phyloP scores from a whole-genome alignment of 1,284 basidiomycete genomes.

The Ustanciosporium gigantosporum region DNA sequence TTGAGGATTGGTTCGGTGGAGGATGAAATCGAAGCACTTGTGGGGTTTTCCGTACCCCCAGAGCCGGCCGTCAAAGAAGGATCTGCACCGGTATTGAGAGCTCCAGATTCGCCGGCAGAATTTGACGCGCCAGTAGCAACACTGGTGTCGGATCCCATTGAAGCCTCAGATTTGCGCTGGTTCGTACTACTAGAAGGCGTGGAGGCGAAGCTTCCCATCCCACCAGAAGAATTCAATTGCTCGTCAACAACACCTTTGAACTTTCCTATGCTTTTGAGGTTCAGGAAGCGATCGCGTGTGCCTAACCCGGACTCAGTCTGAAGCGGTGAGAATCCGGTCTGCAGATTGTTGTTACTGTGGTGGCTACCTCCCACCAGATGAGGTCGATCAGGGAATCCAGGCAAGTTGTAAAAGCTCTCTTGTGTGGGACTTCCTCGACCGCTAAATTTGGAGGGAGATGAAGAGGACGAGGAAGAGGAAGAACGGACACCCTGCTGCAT shows the following conservation, averaged over 20 bases:
- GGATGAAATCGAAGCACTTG: no score
- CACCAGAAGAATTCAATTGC: slow-evolving; percentile 38
- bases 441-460: no score
- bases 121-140: background rate
- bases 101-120: slow-evolving; percentile 31
- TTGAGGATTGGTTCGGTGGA: no score
- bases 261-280: slow-evolving; percentile 32
- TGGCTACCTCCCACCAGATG: no score
- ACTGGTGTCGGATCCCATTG: background rate
- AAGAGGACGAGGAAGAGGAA: background rate
- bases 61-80: no score
- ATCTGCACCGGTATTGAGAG: slow-evolving; percentile 29
- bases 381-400: background rate
- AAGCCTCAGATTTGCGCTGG: background rate
- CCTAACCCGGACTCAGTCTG: slow-evolving; percentile 18
- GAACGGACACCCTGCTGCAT: background rate
- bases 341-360: slow-evolving; percentile 8
- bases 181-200: background rate
- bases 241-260: slow-evolving; percentile 55
- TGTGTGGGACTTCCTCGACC: no score
- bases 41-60: no score
- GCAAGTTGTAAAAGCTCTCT: slow-evolving; percentile 5
- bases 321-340: slow-evolving; percentile 3
- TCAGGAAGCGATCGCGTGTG: slow-evolving; percentile 34
- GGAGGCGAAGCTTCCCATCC: no score